Evolutionary conservation across 805 yeast species (phyloP), one percentile per base, ranked within the genome.

Genomic region (Starmera pachycereana): DNA sequence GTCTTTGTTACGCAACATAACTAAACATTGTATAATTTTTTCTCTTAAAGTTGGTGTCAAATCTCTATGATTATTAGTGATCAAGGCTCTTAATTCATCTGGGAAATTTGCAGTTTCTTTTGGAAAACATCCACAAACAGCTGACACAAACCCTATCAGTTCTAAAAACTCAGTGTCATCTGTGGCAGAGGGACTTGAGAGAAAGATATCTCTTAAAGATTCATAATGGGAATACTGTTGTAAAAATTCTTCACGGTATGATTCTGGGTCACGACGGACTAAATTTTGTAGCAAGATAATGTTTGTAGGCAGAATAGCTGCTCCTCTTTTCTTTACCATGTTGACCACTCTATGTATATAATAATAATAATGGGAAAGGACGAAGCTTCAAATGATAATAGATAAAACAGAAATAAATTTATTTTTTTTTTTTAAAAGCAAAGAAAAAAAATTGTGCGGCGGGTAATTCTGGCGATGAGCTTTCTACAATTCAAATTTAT

Each of bases 181-280:
- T 39, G 74, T 74, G 27, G 77, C 73, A 5, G 70, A 60, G 8
- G 71, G 69, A 58, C 83, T 83, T 45, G 80, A 64, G 58, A 87
- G 65, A 54, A 84, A 86, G 43, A 92, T 83, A 53, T 90, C 97
- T 60, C 95, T 69, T 43, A 88, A 65, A 3, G 97, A 84, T 57
- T 82, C 88, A 61, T 92, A 92, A 60, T 92, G 97, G 39, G 92
- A 76, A 57, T 81, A 87, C 58, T 92, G 98, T 52, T 88, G 92
- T 32, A 82, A 60, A 60, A 92, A 92, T 61, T 92, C 99, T 61
- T 92, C 98, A 44, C 78, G 77, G 58, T 92, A 92, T 0, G 97
- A 89, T 51, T 75, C 83, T 2, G 98, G 97, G 59, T 92, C 98
- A 52, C 97, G 72, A 51, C 89, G 81, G 9, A 92, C 95, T 47